Evolutionary conservation across 345 rosid species (phyloP), one percentile per base, ranked within the genome.

Genomic region (Xanthoceras sorbifolium): DNA sequence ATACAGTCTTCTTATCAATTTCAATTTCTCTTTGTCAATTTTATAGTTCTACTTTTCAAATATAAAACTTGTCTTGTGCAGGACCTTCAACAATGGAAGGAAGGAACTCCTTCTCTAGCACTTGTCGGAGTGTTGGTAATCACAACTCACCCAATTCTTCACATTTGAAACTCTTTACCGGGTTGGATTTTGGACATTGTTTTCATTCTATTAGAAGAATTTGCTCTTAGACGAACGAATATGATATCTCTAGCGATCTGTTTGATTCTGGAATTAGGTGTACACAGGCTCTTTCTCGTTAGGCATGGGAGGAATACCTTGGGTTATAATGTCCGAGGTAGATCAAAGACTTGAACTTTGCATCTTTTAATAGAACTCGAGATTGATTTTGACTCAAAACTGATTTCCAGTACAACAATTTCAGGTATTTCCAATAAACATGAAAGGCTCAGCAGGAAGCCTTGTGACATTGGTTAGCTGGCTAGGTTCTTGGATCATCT

Each of bases 261-360:
- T 66, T 76, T 29, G 28, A 28, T 54, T 54, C 7, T 52, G 25
- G 2, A 26, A 26, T 73, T 50, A 89, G 91, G 81, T 85, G 25
- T 84, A 67, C 64, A 75, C 85, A 0, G 87, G 82, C 69, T 86
- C 90, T 4, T 84, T 86, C 69, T 81, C 93, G 22, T 54, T 93
- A 20, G 97, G 94, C 74, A 89, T 91, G 83, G 91, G 90, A 83
- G 91, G 91, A 69, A 86, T 93, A 64, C 93, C 97, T 9, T 91
- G 94, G 95, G 87, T 88, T 48, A 90, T 93, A 75, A 89, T 93
- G 85, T 89, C 96, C 2, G 97, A 93, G 97, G 97, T 93, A 85
- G 32, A 9, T 31, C 8, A 3, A 28, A 46, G 11, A 11, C 25
- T 34, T 36, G 17, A 6, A 42, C 11, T 17, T 26, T 50, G 36